Evolutionary conservation across 139 green algal species (phyloP), one percentile per base, ranked within the genome.

Genomic region (Mesotaenium endlicherianum): DNA sequence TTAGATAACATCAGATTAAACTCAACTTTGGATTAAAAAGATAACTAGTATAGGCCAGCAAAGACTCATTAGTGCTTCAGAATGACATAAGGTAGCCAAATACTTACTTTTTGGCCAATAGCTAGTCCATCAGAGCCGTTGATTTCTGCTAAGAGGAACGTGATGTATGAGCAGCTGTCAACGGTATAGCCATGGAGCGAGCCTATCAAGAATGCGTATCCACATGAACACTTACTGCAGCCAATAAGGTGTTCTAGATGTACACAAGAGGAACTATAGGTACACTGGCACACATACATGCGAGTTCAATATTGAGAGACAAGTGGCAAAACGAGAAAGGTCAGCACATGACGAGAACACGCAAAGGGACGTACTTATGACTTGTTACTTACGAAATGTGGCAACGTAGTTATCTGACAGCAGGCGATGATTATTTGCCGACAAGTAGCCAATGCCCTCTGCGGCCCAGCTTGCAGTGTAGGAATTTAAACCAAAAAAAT

Each of bases 401-500:
- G 47, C 34, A 16, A 82, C 75, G 36, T 38, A 72, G 72, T 36
- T 81, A 8, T 81, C 72, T 8, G 41, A 38, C 41, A 26, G 71
- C 5, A 36, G 67, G 11, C 40, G 72, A 4, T 31, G 34, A 16
- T 40, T 36, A 34, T 30, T 70, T 67, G 31, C 72, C 3, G 72
- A 4, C 34, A 26, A 3, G 6, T 30, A 36, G 5, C 31, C 31
- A 11, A 4, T 36, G 41, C 72, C 45, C 39, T 39, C 2, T 3
- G 2, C 2, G 44, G 57, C 72, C 71, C 34, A 81, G 38, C 47
- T 67, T 72, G 47, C 72, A 70, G 77, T 84, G 53, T 84, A 84
- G 60, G 40, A 81, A 6, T 84, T 84, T 3, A 84, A 5, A 3
- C 77, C 77, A 3, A 84, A 8, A 34, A 84, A 84, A 55, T 84